Conservation (phyloP, 2,329 filamentous ascomycete species). For the Fusarium newnesense region DNA sequence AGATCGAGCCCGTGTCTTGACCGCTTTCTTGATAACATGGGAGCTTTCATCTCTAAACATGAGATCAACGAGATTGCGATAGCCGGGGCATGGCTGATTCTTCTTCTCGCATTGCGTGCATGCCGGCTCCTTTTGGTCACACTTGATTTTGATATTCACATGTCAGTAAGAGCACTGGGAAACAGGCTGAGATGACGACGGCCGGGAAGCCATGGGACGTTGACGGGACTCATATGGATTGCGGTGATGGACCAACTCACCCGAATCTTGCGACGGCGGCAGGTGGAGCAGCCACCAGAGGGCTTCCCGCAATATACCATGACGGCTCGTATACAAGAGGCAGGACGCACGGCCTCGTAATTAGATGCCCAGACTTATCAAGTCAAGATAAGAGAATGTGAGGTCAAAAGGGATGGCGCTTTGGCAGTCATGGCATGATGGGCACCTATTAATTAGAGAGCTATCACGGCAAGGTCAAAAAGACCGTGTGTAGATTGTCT, state of each 20-base stretch:
- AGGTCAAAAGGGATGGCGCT: conserved; percentile 9
- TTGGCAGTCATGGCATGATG: conserved; percentile 37
- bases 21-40: conserved; percentile 64
- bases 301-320: conserved; percentile 70
- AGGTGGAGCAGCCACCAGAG: conserved; percentile 66
- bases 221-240: not conserved
- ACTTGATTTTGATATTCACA: conserved; percentile 50
- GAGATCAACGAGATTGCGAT: conserved; percentile 64
- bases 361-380: not conserved
- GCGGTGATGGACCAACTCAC: conserved; percentile 51
- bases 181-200: not conserved
- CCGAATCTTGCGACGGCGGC: conserved; percentile 65
- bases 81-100: conserved; percentile 63
- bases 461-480: not conserved
- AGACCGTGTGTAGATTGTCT: not conserved
- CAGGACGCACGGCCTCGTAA: conserved; percentile 3
- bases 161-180: conserved; percentile 5
- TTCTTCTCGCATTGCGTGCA: conserved; percentile 67
- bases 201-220: not conserved
- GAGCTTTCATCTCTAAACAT: conserved; percentile 68
- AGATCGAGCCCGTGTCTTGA: conserved; percentile 46
- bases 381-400: conserved; percentile 4
- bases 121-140: conserved; percentile 61
- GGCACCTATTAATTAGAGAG: conserved; percentile 10
- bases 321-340: conserved; percentile 3